phyloP scores from a whole-genome alignment of 2,329 filamentous ascomycete species.

The Arthroderma sp. region DNA sequence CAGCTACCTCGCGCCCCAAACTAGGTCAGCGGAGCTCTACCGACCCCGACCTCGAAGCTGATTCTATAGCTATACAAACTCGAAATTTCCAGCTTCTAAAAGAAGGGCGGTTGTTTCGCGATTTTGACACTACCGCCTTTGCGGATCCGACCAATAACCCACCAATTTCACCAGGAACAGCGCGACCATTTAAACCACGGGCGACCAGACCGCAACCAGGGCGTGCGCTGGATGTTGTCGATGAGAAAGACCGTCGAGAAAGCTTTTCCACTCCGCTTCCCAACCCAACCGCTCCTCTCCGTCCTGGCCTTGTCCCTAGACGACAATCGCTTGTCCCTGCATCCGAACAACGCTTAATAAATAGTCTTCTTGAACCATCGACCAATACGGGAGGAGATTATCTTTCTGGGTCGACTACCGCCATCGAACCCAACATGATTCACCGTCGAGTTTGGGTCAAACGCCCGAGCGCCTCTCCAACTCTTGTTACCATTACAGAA shows the following conservation, averaged over 20 bases:
- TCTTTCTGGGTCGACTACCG: conserved; percentile 9
- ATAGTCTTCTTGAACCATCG: conserved; percentile 20
- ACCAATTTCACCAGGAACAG: background rate
- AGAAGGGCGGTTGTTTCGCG: background rate
- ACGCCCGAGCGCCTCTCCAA: conserved; percentile 71
- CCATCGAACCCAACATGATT: conserved; percentile 22
- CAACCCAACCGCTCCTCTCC: conserved; percentile 12
- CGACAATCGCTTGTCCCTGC: conserved; percentile 29
- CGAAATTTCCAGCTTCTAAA: background rate
- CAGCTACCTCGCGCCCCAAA: too few relatives aligned
- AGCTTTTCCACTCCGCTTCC: conserved; percentile 5
- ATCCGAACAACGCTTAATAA: conserved; percentile 27
- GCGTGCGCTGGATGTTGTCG: conserved; percentile 5
- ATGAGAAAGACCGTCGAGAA: conserved; percentile 2
- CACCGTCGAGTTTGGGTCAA: conserved; percentile 85
- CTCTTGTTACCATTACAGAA: conserved; percentile 69
- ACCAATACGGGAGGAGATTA: conserved; percentile 15
- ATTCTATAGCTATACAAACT: too few relatives aligned
- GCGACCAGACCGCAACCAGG: background rate
- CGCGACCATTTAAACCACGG: conserved; percentile 1
- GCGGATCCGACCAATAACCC: background rate
- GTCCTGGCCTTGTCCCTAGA: conserved; percentile 23
- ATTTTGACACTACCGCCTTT: background rate
- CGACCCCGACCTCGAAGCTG: too few relatives aligned
- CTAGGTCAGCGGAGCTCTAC: too few relatives aligned